phyloP scores from a whole-genome alignment of 2,329 filamentous ascomycete genomes.

The Fusarium piperis region DNA sequence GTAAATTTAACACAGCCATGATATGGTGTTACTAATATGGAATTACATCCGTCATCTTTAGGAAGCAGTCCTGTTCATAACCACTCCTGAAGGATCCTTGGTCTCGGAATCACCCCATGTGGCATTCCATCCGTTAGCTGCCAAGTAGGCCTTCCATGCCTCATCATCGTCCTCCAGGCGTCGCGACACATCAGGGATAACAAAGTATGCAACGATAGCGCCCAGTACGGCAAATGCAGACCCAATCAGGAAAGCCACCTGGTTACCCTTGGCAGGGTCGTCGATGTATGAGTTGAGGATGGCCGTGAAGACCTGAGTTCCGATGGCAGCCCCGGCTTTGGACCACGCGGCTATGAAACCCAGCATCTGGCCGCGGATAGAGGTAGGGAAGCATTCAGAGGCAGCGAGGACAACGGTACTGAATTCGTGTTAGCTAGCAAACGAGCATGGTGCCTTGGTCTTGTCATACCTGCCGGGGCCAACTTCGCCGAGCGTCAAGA shows the following conservation, averaged over 20 bases:
- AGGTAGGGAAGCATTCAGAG: conserved; percentile 60
- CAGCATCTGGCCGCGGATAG: conserved; percentile 59
- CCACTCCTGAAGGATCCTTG: conserved; percentile 33
- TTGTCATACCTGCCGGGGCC: conserved; percentile 55
- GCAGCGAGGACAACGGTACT: conserved; percentile 52
- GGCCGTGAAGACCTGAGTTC: conserved; percentile 60
- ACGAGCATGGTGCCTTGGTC: neutral
- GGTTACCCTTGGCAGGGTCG: conserved; percentile 55
- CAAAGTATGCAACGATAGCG: conserved; percentile 41
- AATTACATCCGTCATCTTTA: neutral
- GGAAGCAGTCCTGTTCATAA: conserved; percentile 11
- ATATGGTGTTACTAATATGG: neutral
- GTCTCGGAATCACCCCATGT: conserved; percentile 44
- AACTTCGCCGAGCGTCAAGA: conserved; percentile 59
- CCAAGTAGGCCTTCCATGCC: conserved; percentile 44
- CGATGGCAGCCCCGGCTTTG: conserved; percentile 61
- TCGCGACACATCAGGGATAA: conserved; percentile 40
- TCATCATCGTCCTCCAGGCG: conserved; percentile 43
- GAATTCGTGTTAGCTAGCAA: neutral
- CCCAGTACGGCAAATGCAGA: conserved; percentile 59
- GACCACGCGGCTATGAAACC: conserved; percentile 58
- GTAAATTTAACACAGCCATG: neutral
- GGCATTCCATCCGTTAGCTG: conserved; percentile 42
- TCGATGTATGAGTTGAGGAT: conserved; percentile 57
- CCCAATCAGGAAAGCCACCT: conserved; percentile 61